These are phyloP conservation scores for Leccinum arenicola DNA, from an alignment of 768 basidiomycete species.

Conservation along the genomic window DNA sequence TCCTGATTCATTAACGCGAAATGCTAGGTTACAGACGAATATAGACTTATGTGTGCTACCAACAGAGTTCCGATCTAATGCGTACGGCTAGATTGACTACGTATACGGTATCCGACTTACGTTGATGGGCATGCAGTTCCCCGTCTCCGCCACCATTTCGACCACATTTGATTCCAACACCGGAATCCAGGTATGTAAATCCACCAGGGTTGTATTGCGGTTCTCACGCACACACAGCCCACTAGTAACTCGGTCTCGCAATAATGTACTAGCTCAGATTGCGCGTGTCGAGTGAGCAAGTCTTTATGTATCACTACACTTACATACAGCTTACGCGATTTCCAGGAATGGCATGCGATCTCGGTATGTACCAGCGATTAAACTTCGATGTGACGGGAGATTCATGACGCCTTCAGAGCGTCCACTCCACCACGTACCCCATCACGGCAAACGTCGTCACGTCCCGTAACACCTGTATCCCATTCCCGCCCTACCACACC, in stretches of 20 bases:
- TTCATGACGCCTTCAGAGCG: conserved; percentile 6
- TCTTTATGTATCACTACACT: background rate
- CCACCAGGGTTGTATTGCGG: background rate
- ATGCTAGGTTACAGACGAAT: conserved; percentile 7
- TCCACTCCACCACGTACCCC: conserved; percentile 18
- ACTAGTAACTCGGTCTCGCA: conserved; percentile 19
- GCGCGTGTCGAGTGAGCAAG: conserved; percentile 10
- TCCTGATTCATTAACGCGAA: background rate
- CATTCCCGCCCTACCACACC: conserved; percentile 16
- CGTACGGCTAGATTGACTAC: conserved; percentile 14
- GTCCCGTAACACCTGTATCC: conserved; percentile 12
- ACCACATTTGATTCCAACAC: conserved; percentile 27
- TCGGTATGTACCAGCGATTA: conserved; percentile 12
- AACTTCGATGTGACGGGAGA: background rate
- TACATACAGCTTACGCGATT: conserved; percentile 2
- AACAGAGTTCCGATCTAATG: conserved; percentile 21
- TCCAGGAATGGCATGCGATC: conserved; percentile 9
- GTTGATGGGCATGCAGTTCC: conserved; percentile 8
- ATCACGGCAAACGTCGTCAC: conserved; percentile 14
- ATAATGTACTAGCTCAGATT: conserved; percentile 6
- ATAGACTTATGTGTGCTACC: conserved; percentile 16
- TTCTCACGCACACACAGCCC: conserved; percentile 21
- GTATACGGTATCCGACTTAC: background rate
- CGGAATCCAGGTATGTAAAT: conserved; percentile 29
- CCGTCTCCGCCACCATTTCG: conserved; percentile 20